Percentiles rank a stretch among this genome's conserved stretches.
Conservation (phyloP, 495 filamentous ascomycete species). For the Penicillium nucicola region DNA sequence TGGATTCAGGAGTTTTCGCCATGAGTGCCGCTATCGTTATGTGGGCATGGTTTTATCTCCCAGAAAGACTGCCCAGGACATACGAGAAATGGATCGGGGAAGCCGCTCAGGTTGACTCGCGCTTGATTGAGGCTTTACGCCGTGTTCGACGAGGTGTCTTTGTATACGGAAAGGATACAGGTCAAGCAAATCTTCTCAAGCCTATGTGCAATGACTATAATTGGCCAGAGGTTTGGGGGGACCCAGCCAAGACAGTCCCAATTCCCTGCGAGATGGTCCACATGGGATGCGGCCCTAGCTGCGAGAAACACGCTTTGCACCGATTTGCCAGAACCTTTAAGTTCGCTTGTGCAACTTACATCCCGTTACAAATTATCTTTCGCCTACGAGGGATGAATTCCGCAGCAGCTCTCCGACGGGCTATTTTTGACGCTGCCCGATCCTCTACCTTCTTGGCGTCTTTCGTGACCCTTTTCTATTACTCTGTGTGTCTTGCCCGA, state of each 20-base stretch:
- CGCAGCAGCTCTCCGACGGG: constrained; percentile 35
- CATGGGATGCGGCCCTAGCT: constrained; percentile 71
- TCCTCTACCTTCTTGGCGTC: constrained; percentile 81
- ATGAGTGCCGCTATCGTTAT: constrained; percentile 77
- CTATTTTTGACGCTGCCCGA: constrained; percentile 59
- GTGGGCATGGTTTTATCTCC: constrained; percentile 85
- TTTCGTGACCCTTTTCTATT: constrained; percentile 84
- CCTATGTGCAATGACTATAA: constrained; percentile 72
- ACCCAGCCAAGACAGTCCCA: constrained; percentile 68
- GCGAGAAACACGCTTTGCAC: constrained; percentile 71
- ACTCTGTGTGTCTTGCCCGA: constrained; percentile 79
- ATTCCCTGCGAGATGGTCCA: constrained; percentile 90
- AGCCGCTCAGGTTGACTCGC: constrained; percentile 73
- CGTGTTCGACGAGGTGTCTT: constrained; percentile 61
- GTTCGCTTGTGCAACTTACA: constrained; percentile 74
- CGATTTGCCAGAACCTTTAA: constrained; percentile 71
- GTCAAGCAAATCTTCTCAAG: constrained; percentile 65
- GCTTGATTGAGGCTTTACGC: constrained; percentile 72
- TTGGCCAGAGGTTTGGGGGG: constrained; percentile 69
- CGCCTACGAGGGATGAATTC: constrained; percentile 53
- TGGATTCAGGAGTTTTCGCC: constrained; percentile 74
- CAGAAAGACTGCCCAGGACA: constrained; percentile 62
- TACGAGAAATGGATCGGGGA: constrained; percentile 86
- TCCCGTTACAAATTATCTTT: constrained; percentile 73
- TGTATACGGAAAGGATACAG: constrained; percentile 75